Percentiles rank a stretch among this genome's conserved stretches.
These are phyloP conservation scores for Paecilomyces fulvus DNA, from an alignment of 2,329 filamentous ascomycete species.

Conservation along the genomic window DNA sequence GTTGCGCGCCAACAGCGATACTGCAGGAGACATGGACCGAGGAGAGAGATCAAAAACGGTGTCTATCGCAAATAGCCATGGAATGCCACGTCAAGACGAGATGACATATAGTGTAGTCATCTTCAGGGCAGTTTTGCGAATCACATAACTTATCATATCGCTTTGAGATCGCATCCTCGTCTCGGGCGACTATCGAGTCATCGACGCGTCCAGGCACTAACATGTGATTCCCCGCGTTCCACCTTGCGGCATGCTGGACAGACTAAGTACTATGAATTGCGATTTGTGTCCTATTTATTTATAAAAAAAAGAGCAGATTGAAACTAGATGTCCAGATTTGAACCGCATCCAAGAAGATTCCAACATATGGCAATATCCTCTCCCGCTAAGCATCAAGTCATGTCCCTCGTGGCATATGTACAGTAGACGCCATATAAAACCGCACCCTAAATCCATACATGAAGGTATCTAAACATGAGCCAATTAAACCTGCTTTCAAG, in stretches of 20 bases:
- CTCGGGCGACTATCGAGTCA: not conserved
- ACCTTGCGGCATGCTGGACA: not conserved
- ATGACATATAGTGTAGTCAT: not conserved
- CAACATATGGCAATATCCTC: no score
- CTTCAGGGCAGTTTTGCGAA: not conserved
- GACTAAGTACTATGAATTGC: not conserved
- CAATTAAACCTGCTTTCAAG: not conserved
- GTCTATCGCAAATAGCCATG: not conserved
- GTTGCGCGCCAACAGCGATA: not conserved
- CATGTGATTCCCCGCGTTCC: not conserved
- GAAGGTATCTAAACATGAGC: not conserved
- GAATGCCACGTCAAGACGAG: not conserved
- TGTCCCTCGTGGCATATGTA: not conserved
- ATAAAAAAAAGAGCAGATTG: not conserved
- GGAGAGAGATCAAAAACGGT: not conserved
- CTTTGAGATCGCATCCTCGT: not conserved
- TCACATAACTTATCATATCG: no score
- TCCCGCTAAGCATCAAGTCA: not conserved
- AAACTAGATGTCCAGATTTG: not conserved
- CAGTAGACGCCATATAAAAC: not conserved
- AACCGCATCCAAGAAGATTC: no score
- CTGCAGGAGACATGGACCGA: not conserved
- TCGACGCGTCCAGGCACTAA: not conserved
- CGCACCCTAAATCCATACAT: not conserved
- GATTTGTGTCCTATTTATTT: not conserved